Percentiles rank a stretch among this genome's conserved stretches.
phyloP scores from a whole-genome alignment of 768 basidiomycete genomes.

The Boletales sp. region DNA sequence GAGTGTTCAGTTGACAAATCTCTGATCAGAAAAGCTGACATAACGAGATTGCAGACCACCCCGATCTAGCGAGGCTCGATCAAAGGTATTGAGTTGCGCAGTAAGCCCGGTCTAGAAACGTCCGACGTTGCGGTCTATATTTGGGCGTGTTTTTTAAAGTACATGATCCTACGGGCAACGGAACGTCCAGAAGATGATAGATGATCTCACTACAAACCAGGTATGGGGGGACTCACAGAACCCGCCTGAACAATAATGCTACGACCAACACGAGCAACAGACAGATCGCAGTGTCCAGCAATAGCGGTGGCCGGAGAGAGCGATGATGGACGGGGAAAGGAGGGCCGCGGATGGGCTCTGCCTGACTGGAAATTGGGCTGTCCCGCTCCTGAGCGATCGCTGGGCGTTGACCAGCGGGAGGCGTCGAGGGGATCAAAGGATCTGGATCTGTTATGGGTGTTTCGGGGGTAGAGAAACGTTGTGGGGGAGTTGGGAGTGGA shows the following conservation, averaged over 20 bases:
- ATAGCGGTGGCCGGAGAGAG: conserved; percentile 47
- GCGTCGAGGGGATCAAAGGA: conserved; percentile 12
- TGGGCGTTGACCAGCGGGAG: conserved; percentile 8
- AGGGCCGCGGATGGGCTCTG: conserved; percentile 20
- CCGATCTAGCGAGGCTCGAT: conserved; percentile 19
- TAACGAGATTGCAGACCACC: conserved; percentile 14
- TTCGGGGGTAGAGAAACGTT: conserved; percentile 14
- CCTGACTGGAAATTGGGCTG: conserved; percentile 1
- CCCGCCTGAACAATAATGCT: conserved; percentile 62
- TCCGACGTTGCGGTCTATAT: conserved; percentile 10
- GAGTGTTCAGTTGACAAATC: conserved; percentile 24
- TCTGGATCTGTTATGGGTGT: conserved; percentile 15
- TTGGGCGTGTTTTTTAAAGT: conserved; percentile 4
- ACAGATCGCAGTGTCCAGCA: conserved; percentile 73
- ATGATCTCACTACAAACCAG: conserved; percentile 16
- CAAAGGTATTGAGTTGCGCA: conserved; percentile 18
- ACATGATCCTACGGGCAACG: conserved; percentile 16
- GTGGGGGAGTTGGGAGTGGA: conserved; percentile 14
- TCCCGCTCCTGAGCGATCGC: conserved; percentile 11
- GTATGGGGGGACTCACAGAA: conserved; percentile 33
- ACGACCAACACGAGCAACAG: conserved; percentile 65
- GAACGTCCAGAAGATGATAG: conserved; percentile 15
- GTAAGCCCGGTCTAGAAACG: conserved; percentile 21
- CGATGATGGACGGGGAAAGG: conserved; percentile 11
- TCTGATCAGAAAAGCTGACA: conserved; percentile 21